Evolutionary conservation across 371 early-diverging fungal genomes (phyloP).

Genomic region (Apophysomyces trapeziformis): DNA sequence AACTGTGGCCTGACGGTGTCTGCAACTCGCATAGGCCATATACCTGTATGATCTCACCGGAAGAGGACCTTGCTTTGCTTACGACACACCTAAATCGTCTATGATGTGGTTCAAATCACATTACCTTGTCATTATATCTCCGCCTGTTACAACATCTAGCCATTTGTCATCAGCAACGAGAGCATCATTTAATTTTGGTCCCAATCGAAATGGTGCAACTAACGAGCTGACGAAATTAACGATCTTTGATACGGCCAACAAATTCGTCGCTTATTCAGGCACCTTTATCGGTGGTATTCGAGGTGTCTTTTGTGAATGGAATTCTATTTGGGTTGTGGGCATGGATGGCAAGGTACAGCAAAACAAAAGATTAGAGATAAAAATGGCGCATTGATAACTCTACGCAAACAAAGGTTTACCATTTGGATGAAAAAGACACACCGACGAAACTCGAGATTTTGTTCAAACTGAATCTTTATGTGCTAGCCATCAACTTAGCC

Average conservation of each 20-base stretch:
- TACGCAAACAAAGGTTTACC: slow-evolving; percentile 60
- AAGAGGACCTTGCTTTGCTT: slow-evolving; percentile 91
- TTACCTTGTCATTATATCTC: slow-evolving; percentile 78
- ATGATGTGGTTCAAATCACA: slow-evolving; percentile 77
- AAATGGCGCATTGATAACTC: no score
- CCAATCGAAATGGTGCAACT: slow-evolving; percentile 27
- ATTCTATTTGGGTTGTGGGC: slow-evolving; percentile 86
- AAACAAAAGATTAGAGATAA: background rate
- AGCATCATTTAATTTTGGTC: slow-evolving; percentile 32
- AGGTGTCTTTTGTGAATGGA: slow-evolving; percentile 85
- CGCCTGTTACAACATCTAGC: slow-evolving; percentile 55
- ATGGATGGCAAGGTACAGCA: slow-evolving; percentile 71
- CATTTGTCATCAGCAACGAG: slow-evolving; percentile 42
- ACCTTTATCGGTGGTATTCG: slow-evolving; percentile 73
- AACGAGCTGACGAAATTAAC: slow-evolving; percentile 74
- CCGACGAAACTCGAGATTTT: slow-evolving; percentile 85
- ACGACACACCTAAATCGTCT: slow-evolving; percentile 80
- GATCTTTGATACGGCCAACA: slow-evolving; percentile 89
- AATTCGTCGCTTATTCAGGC: slow-evolving; percentile 84
- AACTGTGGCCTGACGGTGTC: background rate
- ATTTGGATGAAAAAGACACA: slow-evolving; percentile 87
- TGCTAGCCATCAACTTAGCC: slow-evolving; percentile 83
- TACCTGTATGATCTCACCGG: slow-evolving; percentile 92
- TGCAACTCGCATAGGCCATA: slow-evolving; percentile 62
- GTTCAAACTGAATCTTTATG: slow-evolving; percentile 86